Base-by-base conservation (phyloP, 352 stramenopile genomes). In the Pythium vanterpoolii region DNA sequence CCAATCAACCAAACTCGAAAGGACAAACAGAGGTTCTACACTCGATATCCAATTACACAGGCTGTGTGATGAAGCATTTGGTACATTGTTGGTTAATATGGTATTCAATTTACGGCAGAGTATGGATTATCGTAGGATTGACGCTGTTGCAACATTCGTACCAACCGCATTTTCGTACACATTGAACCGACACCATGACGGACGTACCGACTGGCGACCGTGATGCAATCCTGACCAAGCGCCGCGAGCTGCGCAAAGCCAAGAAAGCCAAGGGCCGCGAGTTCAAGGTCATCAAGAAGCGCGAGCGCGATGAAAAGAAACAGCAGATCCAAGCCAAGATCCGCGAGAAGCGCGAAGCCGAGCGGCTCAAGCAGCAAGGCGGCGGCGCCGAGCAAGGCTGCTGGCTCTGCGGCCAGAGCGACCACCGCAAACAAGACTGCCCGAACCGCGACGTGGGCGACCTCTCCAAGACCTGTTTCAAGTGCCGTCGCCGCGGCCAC, bases 381-480 rank as follows among this genome's bases (percentile, higher is more conserved):
- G 52, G 64, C 30, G 52, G 64, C 27, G 45, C 62, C 6, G 70
- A 69, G 16, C 66, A 78, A 39, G 79, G 79, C 36, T 93, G 84
- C 61, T 93, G 84, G 84, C 59, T 93, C 23, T 93, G 84, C 33
- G 84, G 84, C 9, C 74, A 82, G 51, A 66, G 51, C 24, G 70
- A 84, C 57, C 84, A 93, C 60, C 81, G 78, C 48, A 93, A 93
- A 68, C 79, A 90, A 59, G 76, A 89, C 65, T 93, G 84, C 30
- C 75, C 81, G 19, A 93, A 89, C 52, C 66, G 69, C 34, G 72
- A 69, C 55, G 77, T 72, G n/a, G 74, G 78, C 51, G 74, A 91
- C 46, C 43, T 93, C 19, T 84, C 73, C 60, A 90, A 90, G 71
- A 91, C 74, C 21, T 92, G 83, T 64, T 92, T 92, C 68, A 83